A percentile compares a stretch with the other conserved stretches of the same genome.
Evolutionary conservation across 1,284 basidiomycete species (phyloP).

Genomic region (Prillingera fragicola): DNA sequence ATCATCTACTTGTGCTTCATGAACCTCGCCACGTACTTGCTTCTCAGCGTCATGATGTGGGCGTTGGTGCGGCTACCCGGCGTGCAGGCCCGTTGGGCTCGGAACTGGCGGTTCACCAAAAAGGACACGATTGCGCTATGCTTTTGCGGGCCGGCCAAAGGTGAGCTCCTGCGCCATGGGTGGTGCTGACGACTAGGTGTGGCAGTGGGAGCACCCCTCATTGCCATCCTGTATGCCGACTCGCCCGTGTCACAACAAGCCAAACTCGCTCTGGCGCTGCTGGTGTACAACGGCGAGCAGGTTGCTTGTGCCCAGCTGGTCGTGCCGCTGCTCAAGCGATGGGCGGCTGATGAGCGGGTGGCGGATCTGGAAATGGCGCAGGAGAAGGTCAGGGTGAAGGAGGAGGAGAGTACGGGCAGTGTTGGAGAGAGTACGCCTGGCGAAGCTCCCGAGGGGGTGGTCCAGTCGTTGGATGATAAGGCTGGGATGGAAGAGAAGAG

Average conservation of each 20-base stretch:
- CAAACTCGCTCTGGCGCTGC: constrained; percentile 5
- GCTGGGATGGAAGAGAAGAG: too few relatives aligned
- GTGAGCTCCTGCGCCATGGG: constrained; percentile 14
- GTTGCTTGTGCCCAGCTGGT: constrained; percentile 6
- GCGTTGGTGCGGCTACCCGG: constrained; percentile 24
- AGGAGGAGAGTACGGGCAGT: not conserved
- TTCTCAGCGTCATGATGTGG: constrained; percentile 31
- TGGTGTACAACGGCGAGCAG: constrained; percentile 13
- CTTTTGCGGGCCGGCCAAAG: constrained; percentile 26
- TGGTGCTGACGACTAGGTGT: constrained; percentile 3
- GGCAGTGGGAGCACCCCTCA: constrained; percentile 22
- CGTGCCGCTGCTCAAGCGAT: constrained; percentile 3
- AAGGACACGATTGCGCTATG: constrained; percentile 19
- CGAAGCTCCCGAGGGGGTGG: too few relatives aligned
- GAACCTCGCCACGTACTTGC: constrained; percentile 23
- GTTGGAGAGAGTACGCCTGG: too few relatives aligned
- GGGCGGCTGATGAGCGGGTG: constrained; percentile 8
- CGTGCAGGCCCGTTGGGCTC: constrained; percentile 1
- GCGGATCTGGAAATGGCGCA: too few relatives aligned
- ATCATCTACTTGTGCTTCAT: constrained; percentile 34
- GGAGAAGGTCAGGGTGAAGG: too few relatives aligned
- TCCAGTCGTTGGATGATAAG: too few relatives aligned
- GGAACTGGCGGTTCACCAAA: constrained; percentile 17
- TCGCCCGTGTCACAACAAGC: not conserved
- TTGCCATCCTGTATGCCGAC: constrained; percentile 19